Base-by-base conservation (phyloP, 768 basidiomycete genomes). In the Leccinum fibrillosum region DNA sequence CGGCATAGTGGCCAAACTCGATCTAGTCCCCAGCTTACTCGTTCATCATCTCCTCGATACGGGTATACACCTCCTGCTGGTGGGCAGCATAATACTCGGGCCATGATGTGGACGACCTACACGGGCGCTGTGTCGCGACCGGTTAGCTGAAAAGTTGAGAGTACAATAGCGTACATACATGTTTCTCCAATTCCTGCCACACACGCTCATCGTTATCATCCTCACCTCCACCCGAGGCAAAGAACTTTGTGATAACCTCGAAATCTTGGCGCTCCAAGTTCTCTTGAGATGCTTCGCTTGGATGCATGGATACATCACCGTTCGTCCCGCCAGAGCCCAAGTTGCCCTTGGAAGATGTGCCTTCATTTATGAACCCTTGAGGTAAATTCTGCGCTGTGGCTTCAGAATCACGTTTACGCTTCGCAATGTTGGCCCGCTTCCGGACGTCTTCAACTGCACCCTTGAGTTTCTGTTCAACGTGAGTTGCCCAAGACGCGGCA, bases 161-260 rank as follows among this genome's bases (percentile, higher is more conserved):
- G 58, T 25, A 23, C 45, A 26, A 56, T 28, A 34, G 21, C 13
- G 53, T 42, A 53, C 76, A 50, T 59, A 84, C 88, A 74, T 80
- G 70, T 53, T 69, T 66, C 44, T 74, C 73, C 47, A 90, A 67
- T 44, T 69, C 74, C 49, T 70, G 73, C 83, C 85, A 89, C 34
- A 85, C 72, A n/a, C 77, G 73, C 23, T 74, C 73, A n/a, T 80
- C 79, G 4, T 72, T 68, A 8, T 77, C 74, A 1, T 80, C 77
- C 4, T 81, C 77, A 11, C 80, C 79, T 42, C 79, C 81, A 11
- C 78, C 77, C 4, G 72, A 76, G 11, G 80, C 81, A 62, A 89
- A 85, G 63, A 86, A 89, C 10, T 70, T 68, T 7, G 80, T 77
- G 37, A 89, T 75, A 3, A 72, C 66, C 17, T 81, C 73, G n/a